These are phyloP conservation scores for Cynanchum wilfordii DNA, from an alignment of 257 asterid genomes.

Conservation along the genomic window DNA sequence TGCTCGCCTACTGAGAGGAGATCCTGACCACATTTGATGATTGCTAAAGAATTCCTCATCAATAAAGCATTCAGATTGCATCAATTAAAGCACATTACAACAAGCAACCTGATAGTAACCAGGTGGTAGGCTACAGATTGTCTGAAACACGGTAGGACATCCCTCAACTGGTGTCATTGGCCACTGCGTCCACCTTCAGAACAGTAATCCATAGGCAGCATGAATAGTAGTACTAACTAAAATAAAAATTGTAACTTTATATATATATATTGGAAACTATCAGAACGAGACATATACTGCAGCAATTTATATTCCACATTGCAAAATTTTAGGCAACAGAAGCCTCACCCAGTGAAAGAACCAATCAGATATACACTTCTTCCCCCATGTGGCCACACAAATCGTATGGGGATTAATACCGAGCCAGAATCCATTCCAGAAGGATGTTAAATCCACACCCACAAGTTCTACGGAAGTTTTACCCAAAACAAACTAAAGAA, in stretches of 20 bases:
- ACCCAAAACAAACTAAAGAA: background rate
- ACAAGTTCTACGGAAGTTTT: slow-evolving; percentile 3
- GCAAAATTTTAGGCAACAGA: background rate
- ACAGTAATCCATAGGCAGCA: slow-evolving; percentile 1
- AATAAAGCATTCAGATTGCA: slow-evolving; percentile 6
- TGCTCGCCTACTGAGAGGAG: background rate
- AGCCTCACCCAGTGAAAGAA: slow-evolving; percentile 65
- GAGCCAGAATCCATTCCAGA: slow-evolving; percentile 51
- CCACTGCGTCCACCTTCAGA: slow-evolving; percentile 72
- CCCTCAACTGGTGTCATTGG: slow-evolving; percentile 89
- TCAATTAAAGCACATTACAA: slow-evolving; percentile 11
- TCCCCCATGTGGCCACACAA: slow-evolving; percentile 80
- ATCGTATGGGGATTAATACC: slow-evolving; percentile 56
- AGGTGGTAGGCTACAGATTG: slow-evolving; percentile 69
- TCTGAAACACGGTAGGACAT: slow-evolving; percentile 76
- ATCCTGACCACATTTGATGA: background rate
- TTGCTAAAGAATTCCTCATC: background rate
- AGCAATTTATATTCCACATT: background rate
- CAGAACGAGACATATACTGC: background rate
- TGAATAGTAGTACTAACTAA: slow-evolving; percentile 10
- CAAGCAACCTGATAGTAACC: slow-evolving; percentile 74
- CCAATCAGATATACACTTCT: slow-evolving; percentile 57
- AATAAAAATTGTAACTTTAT: background rate
- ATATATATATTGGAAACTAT: background rate
- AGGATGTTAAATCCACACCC: slow-evolving; percentile 23